Evolutionary conservation across 305 asterid species (phyloP).

Genomic region (Fraxinus floribunda): DNA sequence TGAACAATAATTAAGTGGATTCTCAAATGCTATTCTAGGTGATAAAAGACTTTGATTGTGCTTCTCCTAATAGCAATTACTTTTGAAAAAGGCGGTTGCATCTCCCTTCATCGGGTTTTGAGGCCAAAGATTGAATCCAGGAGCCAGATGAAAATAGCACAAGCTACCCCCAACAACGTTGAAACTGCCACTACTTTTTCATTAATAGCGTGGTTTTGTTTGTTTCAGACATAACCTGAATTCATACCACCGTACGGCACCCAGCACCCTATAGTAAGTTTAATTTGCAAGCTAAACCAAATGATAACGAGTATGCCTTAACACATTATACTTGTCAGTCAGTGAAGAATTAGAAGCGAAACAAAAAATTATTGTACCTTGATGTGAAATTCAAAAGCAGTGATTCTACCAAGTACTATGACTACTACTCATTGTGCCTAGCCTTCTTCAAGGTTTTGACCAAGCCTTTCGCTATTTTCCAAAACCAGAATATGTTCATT

Average conservation of each 20-base stretch:
- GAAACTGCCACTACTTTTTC: neutral
- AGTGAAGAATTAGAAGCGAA: neutral
- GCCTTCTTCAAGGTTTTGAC: constrained; percentile 67
- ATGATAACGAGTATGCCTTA: neutral
- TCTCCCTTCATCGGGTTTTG: neutral
- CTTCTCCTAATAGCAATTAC: neutral
- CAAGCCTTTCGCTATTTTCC: constrained; percentile 78
- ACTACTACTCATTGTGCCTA: constrained; percentile 38
- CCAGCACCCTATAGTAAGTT: neutral
- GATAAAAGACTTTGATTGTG: neutral
- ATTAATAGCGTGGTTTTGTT: neutral
- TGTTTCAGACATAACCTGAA: neutral
- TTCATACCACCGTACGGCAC: neutral
- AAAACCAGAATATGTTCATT: constrained; percentile 79
- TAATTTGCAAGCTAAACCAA: neutral
- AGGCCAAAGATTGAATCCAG: neutral
- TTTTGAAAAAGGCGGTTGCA: neutral
- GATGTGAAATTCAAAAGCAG: too few species aligned
- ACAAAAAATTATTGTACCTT: neutral
- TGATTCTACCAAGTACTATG: neutral
- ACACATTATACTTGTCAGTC: neutral
- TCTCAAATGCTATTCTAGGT: neutral
- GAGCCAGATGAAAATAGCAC: neutral
- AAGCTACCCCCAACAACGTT: neutral
- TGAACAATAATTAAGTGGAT: neutral